Percentiles rank a stretch among this genome's conserved stretches.
Conservation (phyloP, 2,329 filamentous ascomycete genomes). For the Elsinoe ampelina region DNA sequence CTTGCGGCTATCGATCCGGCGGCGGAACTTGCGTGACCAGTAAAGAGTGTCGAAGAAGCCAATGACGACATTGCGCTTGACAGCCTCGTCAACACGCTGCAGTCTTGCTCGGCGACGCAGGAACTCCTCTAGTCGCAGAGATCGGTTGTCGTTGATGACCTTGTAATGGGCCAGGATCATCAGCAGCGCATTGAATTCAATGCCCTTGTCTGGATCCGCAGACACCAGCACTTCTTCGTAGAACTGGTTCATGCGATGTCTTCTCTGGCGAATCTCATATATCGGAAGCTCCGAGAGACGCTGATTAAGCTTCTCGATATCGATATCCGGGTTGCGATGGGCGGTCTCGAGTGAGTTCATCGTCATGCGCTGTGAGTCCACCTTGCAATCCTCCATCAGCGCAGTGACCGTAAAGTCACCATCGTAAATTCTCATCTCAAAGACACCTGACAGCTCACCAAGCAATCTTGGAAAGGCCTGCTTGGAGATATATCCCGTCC, state of each 20-base stretch:
- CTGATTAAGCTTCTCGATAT: conserved; percentile 65
- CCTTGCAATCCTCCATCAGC: conserved; percentile 69
- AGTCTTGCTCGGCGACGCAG: conserved; percentile 78
- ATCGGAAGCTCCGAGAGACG: conserved; percentile 67
- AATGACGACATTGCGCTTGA: conserved; percentile 78
- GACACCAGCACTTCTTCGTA: conserved; percentile 94
- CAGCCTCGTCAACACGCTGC: conserved; percentile 89
- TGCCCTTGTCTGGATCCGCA: conserved; percentile 78
- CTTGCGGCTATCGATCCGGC: conserved; percentile 61
- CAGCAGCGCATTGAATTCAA: conserved; percentile 82
- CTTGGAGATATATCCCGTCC: conserved; percentile 82
- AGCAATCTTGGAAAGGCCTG: conserved; percentile 81
- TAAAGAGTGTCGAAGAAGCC: conserved; percentile 95
- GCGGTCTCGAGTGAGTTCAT: conserved; percentile 9
- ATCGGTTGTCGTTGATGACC: conserved; percentile 96
- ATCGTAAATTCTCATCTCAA: conserved; percentile 94
- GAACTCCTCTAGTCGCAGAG: conserved; percentile 80
- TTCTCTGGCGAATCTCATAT: conserved; percentile 60
- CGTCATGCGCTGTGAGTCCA: background rate
- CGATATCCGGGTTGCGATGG: conserved; percentile 41
- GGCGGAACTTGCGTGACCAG: conserved; percentile 75
- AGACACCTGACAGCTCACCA: conserved; percentile 84
- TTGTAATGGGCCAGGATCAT: conserved; percentile 98
- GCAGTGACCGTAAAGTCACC: conserved; percentile 77
- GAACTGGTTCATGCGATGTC: conserved; percentile 82